Percentiles rank a stretch among this genome's conserved stretches.
These are phyloP conservation scores for Pyropia yezoensis DNA, from an alignment of 23 red algal species.

Conservation along the genomic window DNA sequence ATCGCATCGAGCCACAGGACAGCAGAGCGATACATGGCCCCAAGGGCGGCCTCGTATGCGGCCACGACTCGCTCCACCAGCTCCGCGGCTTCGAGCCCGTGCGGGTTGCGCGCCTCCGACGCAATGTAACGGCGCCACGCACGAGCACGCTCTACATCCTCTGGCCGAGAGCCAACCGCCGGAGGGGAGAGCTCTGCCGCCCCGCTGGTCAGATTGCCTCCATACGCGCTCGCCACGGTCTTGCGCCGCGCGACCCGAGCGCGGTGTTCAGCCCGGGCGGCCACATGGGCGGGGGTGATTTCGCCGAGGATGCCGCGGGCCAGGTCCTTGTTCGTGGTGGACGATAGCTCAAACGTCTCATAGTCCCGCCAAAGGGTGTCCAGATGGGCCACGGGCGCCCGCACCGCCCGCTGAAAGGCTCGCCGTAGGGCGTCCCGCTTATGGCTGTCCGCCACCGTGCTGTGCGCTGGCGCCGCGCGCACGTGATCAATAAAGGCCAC, in stretches of 20 bases:
- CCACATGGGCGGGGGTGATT: slow-evolving; percentile 42
- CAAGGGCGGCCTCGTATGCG: slow-evolving; percentile 70
- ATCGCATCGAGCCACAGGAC: slow-evolving; percentile 77
- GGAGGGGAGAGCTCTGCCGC: slow-evolving; percentile 32
- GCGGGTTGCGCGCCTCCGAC: slow-evolving; percentile 47
- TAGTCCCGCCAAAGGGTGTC: slow-evolving; percentile 76
- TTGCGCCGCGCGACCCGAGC: slow-evolving; percentile 49
- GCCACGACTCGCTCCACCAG: slow-evolving; percentile 44
- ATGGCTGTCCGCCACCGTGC: slow-evolving; percentile 38
- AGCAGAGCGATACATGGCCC: slow-evolving; percentile 63
- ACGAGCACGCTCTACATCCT: slow-evolving; percentile 45
- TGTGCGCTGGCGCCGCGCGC: slow-evolving; percentile 19
- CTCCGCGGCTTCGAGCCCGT: slow-evolving; percentile 35
- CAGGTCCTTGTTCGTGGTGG: slow-evolving; percentile 56
- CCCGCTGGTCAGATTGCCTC: no score
- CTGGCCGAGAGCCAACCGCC: slow-evolving; percentile 16
- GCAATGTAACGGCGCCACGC: slow-evolving; percentile 64
- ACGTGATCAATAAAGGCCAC: slow-evolving; percentile 59
- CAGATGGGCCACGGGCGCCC: slow-evolving; percentile 59
- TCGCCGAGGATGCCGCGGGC: slow-evolving; percentile 39
- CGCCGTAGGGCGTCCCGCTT: slow-evolving; percentile 66
- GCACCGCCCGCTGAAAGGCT: slow-evolving; percentile 71
- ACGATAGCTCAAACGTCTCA: slow-evolving; percentile 63
- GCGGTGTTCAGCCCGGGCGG: slow-evolving; percentile 69
- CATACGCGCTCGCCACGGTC: slow-evolving; percentile 22